A percentile compares a stretch with the other conserved stretches of the same genome.
phyloP scores from a whole-genome alignment of 1,139 yeast species.

The Scheffersomyces titani region DNA sequence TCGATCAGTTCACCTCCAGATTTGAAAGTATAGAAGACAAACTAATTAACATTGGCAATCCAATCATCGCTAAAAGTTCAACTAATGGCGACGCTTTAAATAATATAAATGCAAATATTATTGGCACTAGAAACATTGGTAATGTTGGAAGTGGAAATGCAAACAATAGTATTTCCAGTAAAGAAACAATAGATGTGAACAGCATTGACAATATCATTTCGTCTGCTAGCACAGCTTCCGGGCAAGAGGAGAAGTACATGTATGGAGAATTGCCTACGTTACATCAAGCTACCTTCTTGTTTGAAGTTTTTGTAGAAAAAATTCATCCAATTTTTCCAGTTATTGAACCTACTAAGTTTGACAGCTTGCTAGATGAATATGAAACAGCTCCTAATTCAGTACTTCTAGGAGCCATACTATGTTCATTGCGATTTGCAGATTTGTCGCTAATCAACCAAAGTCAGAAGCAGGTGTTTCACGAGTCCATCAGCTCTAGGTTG shows the following conservation, averaged over 20 bases:
- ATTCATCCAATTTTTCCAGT: neutral
- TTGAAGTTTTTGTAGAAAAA: neutral
- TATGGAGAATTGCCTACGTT: neutral
- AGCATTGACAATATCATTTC: neutral
- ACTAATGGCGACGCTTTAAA: neutral
- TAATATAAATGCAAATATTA: neutral
- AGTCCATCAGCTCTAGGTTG: neutral
- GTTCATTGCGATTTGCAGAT: conserved; percentile 6
- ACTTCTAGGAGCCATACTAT: conserved; percentile 10
- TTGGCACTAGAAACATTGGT: neutral
- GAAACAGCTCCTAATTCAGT: neutral
- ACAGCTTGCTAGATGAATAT: neutral
- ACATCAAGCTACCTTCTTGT: neutral
- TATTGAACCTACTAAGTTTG: neutral
- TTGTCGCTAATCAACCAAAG: neutral
- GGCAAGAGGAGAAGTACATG: neutral
- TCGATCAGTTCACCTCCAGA: neutral
- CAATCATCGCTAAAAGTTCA: neutral
- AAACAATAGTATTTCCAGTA: neutral
- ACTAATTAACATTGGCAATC: neutral
- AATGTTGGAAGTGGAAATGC: neutral
- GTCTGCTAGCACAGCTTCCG: neutral
- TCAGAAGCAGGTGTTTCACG: neutral
- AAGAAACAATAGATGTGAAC: neutral
- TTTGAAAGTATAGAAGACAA: neutral